Evolutionary conservation across 805 yeast species (phyloP).

Genomic region (Pichia pseudocactophila): DNA sequence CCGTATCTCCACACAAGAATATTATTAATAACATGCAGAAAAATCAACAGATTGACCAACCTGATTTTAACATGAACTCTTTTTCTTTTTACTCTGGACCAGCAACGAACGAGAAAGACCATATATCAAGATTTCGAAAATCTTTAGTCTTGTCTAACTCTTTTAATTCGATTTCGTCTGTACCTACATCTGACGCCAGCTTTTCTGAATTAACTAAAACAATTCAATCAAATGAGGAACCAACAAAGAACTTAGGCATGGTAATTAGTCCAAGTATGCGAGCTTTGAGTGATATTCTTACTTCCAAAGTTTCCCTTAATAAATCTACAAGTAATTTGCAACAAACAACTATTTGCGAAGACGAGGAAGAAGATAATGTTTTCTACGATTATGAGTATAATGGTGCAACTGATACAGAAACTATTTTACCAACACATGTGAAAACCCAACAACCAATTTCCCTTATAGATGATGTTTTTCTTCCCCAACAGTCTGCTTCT

Average conservation of each 20-base stretch:
- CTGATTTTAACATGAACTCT: not conserved
- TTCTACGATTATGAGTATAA: constrained; percentile 1
- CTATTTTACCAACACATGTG: not conserved
- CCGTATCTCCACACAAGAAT: constrained; percentile 20
- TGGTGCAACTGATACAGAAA: not conserved
- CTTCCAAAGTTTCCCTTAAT: constrained; percentile 16
- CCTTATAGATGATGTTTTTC: constrained; percentile 5
- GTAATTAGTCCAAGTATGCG: constrained; percentile 30
- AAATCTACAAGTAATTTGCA: not conserved
- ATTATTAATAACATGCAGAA: not conserved
- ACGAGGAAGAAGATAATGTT: constrained; percentile 7
- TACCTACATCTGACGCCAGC: too few relatives aligned
- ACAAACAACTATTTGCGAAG: constrained; percentile 5
- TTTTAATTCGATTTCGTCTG: constrained; percentile 18
- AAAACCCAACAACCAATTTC: constrained; percentile 1
- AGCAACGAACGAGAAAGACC: constrained; percentile 17
- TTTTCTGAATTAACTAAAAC: not conserved
- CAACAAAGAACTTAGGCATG: constrained; percentile 26
- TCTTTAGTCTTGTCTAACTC: constrained; percentile 29
- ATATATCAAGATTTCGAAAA: constrained; percentile 24
- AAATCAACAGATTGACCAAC: constrained; percentile 12
- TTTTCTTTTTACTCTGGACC: constrained; percentile 25
- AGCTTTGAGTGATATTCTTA: constrained; percentile 27
- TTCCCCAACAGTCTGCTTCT: constrained; percentile 19
- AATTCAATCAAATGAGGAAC: constrained; percentile 17